Base-by-base conservation (phyloP, 1,284 basidiomycete species). In the Apiotrichum gracile region DNA sequence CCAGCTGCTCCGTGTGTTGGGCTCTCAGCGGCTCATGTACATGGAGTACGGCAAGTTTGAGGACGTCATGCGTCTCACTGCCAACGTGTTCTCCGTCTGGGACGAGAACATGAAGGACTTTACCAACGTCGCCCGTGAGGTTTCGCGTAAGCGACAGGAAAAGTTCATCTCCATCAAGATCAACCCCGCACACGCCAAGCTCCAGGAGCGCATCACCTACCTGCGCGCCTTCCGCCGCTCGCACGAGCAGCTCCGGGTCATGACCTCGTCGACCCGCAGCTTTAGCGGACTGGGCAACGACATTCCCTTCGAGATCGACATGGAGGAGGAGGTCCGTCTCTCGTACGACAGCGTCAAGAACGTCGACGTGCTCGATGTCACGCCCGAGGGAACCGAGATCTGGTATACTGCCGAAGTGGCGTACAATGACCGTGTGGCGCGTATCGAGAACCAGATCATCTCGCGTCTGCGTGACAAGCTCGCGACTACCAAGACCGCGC, bases 371-470 rank as follows among this genome's bases (percentile, higher is more conserved):
- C 79, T 99, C 49, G 96, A 99, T 72, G 91, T 94, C 10, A 88
- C 88, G 35, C 80, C 85, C 53, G 91, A 96, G 79, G 94, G 96
- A 3, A 91, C 90, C n/a, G 91, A 97, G 71, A 96, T 97, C 54
- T 97, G 94, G 92, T 87, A 93, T 19, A 84, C 91, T 0, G 94
- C 93, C 4, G 96, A 98, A 76, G 89, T 88, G 54, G 90, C 91
- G 19, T 98, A 99, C 78, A 97, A 97, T 66, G 94, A 97, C 73
- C 86, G 93, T 16, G 92, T 98, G 8, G 88, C 94, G 1, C 82
- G 93, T 12, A 96, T 98, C 34, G 96, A 99, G 78, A 97, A 96
- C 76, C 93, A 94, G 71, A 97, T 98, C 70, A 98, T 98, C 71
- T 89, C 93, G 7, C 81, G 90, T 24, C 76, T 99, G 49, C 82